These are phyloP conservation scores for Fraxinus dipetala DNA, from an alignment of 305 asterid species.

Conservation along the genomic window DNA sequence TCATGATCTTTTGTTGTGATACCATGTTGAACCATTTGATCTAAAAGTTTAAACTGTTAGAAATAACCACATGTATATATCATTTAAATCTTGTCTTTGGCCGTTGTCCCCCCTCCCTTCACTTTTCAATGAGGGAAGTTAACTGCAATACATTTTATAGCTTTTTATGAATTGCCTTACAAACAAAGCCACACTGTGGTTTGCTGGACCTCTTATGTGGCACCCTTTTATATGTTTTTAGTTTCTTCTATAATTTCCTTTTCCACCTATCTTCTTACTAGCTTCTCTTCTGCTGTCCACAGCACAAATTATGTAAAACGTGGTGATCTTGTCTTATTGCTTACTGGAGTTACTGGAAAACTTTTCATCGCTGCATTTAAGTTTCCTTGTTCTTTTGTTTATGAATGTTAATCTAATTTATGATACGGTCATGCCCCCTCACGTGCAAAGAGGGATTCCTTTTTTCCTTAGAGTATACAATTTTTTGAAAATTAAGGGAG, in stretches of 20 bases:
- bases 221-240: not conserved
- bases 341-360: not conserved
- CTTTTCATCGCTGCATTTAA: not conserved
- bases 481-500: not conserved
- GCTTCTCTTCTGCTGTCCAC: not conserved
- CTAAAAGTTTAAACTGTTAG: not conserved
- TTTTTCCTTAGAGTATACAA: not conserved
- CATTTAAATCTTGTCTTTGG: not conserved
- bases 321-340: slow-evolving; percentile 2
- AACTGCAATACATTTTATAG: not conserved
- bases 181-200: slow-evolving; percentile 16
- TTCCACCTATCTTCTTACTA: not conserved
- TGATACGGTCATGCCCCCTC: not conserved
- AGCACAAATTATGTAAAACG: not conserved
- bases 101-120: not conserved
- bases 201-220: slow-evolving; percentile 4
- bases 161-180: slow-evolving; percentile 2
- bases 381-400: not conserved
- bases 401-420: not conserved
- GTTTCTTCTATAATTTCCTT: slow-evolving; percentile 6
- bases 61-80: not conserved
- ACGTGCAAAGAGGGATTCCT: not conserved
- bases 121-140: not conserved
- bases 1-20: not conserved
- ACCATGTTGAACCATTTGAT: not conserved